Evolutionary conservation across 2,329 filamentous ascomycete genomes (phyloP), one percentile per base, ranked within the genome.

Genomic region (Gyromitra esculenta): DNA sequence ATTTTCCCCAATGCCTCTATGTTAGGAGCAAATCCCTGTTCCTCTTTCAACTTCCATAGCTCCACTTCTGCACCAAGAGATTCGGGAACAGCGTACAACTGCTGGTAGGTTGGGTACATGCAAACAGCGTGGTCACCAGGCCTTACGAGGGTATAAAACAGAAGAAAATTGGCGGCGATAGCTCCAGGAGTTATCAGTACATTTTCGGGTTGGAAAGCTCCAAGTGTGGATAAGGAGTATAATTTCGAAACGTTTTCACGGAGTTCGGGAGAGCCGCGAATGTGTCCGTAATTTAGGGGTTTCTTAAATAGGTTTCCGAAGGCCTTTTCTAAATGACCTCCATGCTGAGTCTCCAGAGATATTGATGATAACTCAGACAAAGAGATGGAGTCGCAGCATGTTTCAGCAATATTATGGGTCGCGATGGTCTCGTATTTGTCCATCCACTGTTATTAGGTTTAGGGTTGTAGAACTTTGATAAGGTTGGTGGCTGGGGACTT

Each of bases 81-180:
- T 79, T 87, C 86, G 0, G 93, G 92, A 0, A 96, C 88, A 8
- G 89, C 86, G 81, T 95, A 96, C 0, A 97, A 87, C 81, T 96
- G 92, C 82, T 96, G 92, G 81, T 96, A 96, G 0, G 92, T 95
- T 11, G 94, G 93, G 82, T 94, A 92, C 74, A 96, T 91, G 81
- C 92, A 96, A 75, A 97, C 88, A 60, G 95, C 91, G 86, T 97
- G 93, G 81, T 97, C 92, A 0, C 90, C 91, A 0, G 89, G 88
- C 0, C 89, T 88, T 1, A 96, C 82, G 5, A 96, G 85, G 0
- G 90, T 86, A 82, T 94, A 94, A 6, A 96, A 87, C 1, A 90
- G 85, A n/a, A 96, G 84, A 80, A 93, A 92, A 81, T 97, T 97
- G n/a, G 93, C 93, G 5, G 89, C 87, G 65, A 96, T 96, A 13